These are phyloP conservation scores for Vicia sativa DNA, from an alignment of 306 rosid genomes.

Conservation along the genomic window DNA sequence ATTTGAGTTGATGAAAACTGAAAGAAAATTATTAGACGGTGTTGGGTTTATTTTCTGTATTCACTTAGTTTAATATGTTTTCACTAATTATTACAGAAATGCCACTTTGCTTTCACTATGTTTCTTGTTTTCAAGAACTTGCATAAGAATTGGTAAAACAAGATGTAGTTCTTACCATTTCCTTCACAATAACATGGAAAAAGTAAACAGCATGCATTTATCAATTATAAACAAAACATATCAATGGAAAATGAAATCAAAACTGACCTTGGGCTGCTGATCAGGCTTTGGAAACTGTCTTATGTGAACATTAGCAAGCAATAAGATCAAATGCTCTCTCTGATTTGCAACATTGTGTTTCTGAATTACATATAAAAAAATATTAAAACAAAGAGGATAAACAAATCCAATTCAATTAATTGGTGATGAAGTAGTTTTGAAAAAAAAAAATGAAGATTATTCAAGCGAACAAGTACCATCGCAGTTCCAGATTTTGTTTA, in stretches of 20 bases:
- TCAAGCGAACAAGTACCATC: slow-evolving; percentile 10
- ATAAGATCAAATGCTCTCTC: slow-evolving; percentile 90
- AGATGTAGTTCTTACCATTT: slow-evolving; percentile 16
- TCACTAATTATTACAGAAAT: not conserved
- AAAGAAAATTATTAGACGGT: slow-evolving; percentile 7
- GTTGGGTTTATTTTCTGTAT: slow-evolving; percentile 2
- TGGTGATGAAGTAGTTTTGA: not conserved
- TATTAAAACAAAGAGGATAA: slow-evolving; percentile 26
- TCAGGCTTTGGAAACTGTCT: slow-evolving; percentile 95
- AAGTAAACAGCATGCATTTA: not conserved
- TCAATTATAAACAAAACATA: not conserved
- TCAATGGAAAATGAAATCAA: slow-evolving; percentile 14
- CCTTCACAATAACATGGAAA: slow-evolving; percentile 18
- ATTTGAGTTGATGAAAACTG: not conserved
- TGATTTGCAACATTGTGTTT: slow-evolving; percentile 95
- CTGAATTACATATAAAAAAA: slow-evolving; percentile 53
- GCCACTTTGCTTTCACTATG: not conserved
- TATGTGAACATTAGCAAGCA: slow-evolving; percentile 97
- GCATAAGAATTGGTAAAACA: not conserved
- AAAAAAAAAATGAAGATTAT: not conserved
- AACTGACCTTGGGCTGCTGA: slow-evolving; percentile 95
- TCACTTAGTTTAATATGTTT: slow-evolving; percentile 11
- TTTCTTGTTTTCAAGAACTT: slow-evolving; percentile 26
- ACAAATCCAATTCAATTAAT: slow-evolving; percentile 7
- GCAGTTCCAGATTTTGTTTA: slow-evolving; percentile 30